Conservation (phyloP, 2,329 filamentous ascomycete species). For the Cordyceps sp. region DNA sequence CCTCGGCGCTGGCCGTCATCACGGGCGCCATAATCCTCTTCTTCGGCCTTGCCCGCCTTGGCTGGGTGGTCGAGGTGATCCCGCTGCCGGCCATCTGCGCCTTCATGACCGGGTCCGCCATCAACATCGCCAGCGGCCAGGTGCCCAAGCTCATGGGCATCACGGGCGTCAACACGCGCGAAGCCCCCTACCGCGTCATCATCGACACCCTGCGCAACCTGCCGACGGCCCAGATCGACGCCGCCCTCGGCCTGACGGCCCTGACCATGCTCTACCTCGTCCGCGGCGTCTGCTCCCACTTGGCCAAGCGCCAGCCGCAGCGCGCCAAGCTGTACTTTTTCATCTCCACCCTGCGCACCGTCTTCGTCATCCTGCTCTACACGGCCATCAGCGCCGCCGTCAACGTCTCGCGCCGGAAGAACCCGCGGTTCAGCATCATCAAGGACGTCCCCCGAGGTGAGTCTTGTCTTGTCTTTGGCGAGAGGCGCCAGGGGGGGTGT, state of each 20-base stretch:
- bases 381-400: conserved; percentile 59
- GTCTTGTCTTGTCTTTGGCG: conserved; percentile 6
- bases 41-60: conserved; percentile 30
- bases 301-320: conserved; percentile 50
- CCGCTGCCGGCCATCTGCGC: conserved; percentile 33
- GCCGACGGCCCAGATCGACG: conserved; percentile 41
- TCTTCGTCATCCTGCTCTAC: conserved; percentile 68
- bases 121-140: conserved; percentile 33
- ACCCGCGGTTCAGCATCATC: conserved; percentile 47
- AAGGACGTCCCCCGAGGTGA: conserved; percentile 52
- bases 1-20: conserved; percentile 29
- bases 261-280: conserved; percentile 52
- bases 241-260: conserved; percentile 56
- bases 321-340: conserved; percentile 62
- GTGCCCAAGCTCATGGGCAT: conserved; percentile 34
- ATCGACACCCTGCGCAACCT: conserved; percentile 32
- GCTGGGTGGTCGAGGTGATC: conserved; percentile 38
- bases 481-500: no score
- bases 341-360: conserved; percentile 58
- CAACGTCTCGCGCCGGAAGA: conserved; percentile 40
- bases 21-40: conserved; percentile 30
- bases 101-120: conserved; percentile 35
- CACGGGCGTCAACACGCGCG: conserved; percentile 29
- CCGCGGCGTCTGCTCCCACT: conserved; percentile 41
- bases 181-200: conserved; percentile 29